Percentiles rank a stretch among this genome's conserved stretches.
Evolutionary conservation across 2,329 filamentous ascomycete species (phyloP).

Genomic region (Diaporthe sp.): DNA sequence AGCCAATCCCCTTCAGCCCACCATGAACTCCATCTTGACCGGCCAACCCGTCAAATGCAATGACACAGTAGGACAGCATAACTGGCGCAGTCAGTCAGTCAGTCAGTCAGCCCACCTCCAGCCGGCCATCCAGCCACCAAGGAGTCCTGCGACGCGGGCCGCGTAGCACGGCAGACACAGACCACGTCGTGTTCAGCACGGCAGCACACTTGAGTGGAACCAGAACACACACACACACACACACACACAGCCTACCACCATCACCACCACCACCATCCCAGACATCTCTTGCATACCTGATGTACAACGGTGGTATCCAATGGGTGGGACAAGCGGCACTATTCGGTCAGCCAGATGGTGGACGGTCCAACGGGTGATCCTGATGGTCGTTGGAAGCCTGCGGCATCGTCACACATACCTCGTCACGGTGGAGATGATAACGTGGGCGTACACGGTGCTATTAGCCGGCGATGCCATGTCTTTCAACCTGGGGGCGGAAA

Average conservation of each 20-base stretch:
- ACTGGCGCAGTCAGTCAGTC: conserved; percentile 7
- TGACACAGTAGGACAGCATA: conserved; percentile 15
- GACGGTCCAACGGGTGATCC: not conserved
- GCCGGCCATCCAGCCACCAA: not conserved
- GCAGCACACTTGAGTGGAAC: conserved; percentile 16
- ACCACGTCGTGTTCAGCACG: conserved; percentile 2
- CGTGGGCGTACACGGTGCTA: not conserved
- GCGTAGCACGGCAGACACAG: not conserved
- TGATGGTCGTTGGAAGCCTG: not conserved
- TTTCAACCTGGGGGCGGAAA: not conserved
- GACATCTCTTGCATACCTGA: not conserved
- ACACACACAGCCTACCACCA: not conserved
- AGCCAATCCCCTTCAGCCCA: not conserved
- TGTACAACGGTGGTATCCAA: not conserved
- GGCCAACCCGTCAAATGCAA: conserved; percentile 14
- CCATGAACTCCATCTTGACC: not conserved
- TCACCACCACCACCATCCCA: not conserved
- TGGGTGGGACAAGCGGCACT: conserved; percentile 10
- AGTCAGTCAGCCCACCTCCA: not conserved
- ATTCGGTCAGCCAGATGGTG: not conserved
- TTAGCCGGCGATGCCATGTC: not conserved
- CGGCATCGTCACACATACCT: not conserved
- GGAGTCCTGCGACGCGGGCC: not conserved
- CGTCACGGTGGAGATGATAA: not conserved
- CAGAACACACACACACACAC: conserved; percentile 3